Percentiles rank a stretch among this genome's conserved stretches.
phyloP scores from a whole-genome alignment of 2,329 filamentous ascomycete genomes.

The Venturia aucupariae region DNA sequence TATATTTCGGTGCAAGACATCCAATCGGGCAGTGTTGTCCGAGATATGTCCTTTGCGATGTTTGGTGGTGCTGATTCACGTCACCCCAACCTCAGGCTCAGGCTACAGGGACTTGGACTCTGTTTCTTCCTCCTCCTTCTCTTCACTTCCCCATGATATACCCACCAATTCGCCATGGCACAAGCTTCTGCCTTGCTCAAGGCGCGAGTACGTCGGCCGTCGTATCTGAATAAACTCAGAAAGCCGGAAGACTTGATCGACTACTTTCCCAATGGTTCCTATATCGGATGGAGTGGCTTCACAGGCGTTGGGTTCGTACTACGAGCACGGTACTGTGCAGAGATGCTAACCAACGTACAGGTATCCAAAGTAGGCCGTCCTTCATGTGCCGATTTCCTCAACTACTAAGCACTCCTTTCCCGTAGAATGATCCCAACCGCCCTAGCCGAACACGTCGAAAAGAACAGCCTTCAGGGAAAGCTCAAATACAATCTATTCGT shows the following conservation, averaged over 20 bases:
- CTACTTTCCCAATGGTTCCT: constrained; percentile 74
- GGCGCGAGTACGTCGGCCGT: constrained; percentile 64
- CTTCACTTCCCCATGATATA: neutral
- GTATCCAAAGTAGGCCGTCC: constrained; percentile 63
- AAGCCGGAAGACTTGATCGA: constrained; percentile 70
- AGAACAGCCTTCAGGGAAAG: constrained; percentile 74
- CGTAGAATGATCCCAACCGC: constrained; percentile 63
- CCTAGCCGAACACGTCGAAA: constrained; percentile 80
- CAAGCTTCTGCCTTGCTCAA: constrained; percentile 62
- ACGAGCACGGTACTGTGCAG: neutral
- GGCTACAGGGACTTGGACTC: neutral
- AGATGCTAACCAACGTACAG: constrained; percentile 52
- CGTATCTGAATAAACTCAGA: constrained; percentile 70
- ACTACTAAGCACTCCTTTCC: neutral
- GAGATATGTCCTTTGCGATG: neutral
- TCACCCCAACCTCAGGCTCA: neutral
- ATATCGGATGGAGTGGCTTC: constrained; percentile 86
- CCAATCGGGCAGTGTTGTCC: neutral
- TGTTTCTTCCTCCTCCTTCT: neutral
- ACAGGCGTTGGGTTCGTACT: constrained; percentile 36
- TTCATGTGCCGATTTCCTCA: neutral
- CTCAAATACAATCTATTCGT: constrained; percentile 82
- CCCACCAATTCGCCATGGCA: constrained; percentile 30
- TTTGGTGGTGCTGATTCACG: neutral
- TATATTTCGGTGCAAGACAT: too few relatives aligned